These are phyloP conservation scores for Fragaria ananassa DNA, from an alignment of 306 rosid genomes.

Conservation along the genomic window DNA sequence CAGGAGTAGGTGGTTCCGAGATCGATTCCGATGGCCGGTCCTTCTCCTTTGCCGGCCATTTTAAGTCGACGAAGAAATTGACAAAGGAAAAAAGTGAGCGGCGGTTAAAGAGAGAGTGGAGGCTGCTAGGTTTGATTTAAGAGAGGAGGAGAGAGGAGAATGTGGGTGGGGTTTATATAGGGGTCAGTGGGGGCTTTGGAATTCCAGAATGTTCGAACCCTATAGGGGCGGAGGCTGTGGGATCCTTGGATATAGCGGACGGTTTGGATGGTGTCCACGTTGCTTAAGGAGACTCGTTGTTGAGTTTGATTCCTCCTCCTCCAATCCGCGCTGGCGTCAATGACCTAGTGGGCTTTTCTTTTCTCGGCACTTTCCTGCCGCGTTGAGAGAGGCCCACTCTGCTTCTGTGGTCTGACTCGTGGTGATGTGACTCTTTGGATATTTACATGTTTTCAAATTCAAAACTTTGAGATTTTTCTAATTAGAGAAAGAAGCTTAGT, in stretches of 20 bases:
- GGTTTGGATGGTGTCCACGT: constrained; percentile 3
- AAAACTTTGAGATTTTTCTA: too few relatives aligned
- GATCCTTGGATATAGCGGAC: not conserved
- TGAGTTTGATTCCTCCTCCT: not conserved
- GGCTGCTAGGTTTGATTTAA: not conserved
- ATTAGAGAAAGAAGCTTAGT: too few relatives aligned
- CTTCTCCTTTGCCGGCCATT: constrained; percentile 72
- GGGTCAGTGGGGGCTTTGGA: constrained; percentile 7
- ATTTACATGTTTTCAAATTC: too few relatives aligned
- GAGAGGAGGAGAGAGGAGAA: rapidly evolving
- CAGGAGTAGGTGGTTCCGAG: constrained; percentile 68
- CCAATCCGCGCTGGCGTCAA: not conserved
- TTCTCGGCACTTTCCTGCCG: too few relatives aligned
- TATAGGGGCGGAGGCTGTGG: constrained; percentile 17
- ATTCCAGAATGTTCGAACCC: constrained; percentile 52
- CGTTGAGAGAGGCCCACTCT: too few relatives aligned
- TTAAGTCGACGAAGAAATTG: not conserved
- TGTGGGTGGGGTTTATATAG: constrained; percentile 27
- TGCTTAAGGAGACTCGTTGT: not conserved
- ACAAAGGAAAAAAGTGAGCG: not conserved
- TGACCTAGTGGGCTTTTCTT: not conserved
- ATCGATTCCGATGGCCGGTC: constrained; percentile 71
- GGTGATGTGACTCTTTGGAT: too few relatives aligned
- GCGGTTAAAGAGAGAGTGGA: not conserved
- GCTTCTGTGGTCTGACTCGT: too few relatives aligned